Conservation (phyloP, 2,329 filamentous ascomycete species). For the Monascus ruber region DNA sequence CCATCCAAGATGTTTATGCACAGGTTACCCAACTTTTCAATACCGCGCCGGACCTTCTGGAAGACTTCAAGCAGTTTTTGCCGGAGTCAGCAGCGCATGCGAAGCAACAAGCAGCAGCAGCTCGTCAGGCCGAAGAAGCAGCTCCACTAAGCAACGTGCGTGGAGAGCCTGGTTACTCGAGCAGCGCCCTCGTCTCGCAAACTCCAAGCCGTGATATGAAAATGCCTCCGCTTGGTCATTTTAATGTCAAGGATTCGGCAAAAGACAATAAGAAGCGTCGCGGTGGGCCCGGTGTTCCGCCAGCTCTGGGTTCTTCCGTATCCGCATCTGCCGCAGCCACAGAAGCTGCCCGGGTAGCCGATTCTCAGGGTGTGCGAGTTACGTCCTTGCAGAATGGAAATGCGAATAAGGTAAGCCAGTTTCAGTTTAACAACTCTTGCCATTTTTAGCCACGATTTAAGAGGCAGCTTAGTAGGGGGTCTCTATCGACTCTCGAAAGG, state of each 20-base stretch:
- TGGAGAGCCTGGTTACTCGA: constrained; percentile 38
- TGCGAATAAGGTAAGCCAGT: constrained; percentile 40
- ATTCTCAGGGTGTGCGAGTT: constrained; percentile 22
- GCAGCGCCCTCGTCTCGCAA: constrained; percentile 33
- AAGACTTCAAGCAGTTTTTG: constrained; percentile 97
- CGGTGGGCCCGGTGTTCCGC: constrained; percentile 39
- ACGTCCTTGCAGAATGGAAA: constrained; percentile 29
- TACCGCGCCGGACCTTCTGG: constrained; percentile 81
- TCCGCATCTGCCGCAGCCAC: constrained; percentile 21
- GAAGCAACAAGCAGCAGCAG: constrained; percentile 48
- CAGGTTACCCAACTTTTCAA: constrained; percentile 93
- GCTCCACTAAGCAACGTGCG: constrained; percentile 55
- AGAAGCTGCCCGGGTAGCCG: constrained; percentile 22
- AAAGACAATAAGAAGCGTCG: constrained; percentile 88
- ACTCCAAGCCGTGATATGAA: constrained; percentile 46
- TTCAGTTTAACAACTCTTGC: no score
- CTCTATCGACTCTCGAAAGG: no score
- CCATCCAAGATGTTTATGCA: constrained; percentile 94
- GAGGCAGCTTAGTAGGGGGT: no score
- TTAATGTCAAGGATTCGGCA: constrained; percentile 69
- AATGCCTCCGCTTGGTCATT: constrained; percentile 90
- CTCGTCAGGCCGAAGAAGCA: constrained; percentile 56
- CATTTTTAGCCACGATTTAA: no score
- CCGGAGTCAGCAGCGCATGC: constrained; percentile 73
- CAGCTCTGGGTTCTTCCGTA: constrained; percentile 20